These are phyloP conservation scores for Nephelium lappaceum DNA, from an alignment of 345 rosid species.

Conservation along the genomic window DNA sequence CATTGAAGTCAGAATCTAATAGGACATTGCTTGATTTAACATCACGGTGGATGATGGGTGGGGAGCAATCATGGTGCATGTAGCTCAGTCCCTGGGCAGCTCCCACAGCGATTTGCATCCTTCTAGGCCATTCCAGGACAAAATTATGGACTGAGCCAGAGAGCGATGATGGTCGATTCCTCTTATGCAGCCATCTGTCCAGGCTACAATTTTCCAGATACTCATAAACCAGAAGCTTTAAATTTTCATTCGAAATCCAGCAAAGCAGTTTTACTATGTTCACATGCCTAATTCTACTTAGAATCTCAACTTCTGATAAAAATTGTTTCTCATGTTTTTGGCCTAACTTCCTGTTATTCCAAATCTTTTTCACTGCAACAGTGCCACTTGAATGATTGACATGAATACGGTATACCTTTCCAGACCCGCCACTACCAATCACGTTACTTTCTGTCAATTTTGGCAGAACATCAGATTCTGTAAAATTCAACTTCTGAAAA, in stretches of 20 bases:
- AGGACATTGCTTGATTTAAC: slow-evolving; percentile 70
- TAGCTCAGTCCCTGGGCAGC: slow-evolving; percentile 69
- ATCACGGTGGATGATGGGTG: slow-evolving; percentile 66
- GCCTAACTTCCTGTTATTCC: slow-evolving; percentile 38
- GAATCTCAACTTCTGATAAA: slow-evolving; percentile 49
- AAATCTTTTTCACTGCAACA: slow-evolving; percentile 63
- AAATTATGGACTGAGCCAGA: slow-evolving; percentile 12
- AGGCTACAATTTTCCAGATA: slow-evolving; percentile 63
- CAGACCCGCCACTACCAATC: slow-evolving; percentile 72
- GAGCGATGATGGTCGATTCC: slow-evolving; percentile 14
- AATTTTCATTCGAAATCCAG: slow-evolving; percentile 54
- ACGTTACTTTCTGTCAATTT: slow-evolving; percentile 49
- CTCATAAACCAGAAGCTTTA: slow-evolving; percentile 68
- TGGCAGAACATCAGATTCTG: slow-evolving; percentile 34
- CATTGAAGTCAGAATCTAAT: slow-evolving; percentile 59
- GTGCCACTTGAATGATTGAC: slow-evolving; percentile 22
- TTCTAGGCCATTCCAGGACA: slow-evolving; percentile 56
- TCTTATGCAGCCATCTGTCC: slow-evolving; percentile 54
- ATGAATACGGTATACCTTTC: slow-evolving; percentile 52
- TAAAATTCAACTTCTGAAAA: slow-evolving; percentile 55
- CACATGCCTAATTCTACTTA: slow-evolving; percentile 50
- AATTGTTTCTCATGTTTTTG: slow-evolving; percentile 52
- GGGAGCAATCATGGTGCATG: slow-evolving; percentile 65
- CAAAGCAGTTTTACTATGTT: slow-evolving; percentile 65
- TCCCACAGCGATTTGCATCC: slow-evolving; percentile 59